These are phyloP conservation scores for Penicillium paxilli DNA, from an alignment of 495 filamentous ascomycete species.

Conservation along the genomic window DNA sequence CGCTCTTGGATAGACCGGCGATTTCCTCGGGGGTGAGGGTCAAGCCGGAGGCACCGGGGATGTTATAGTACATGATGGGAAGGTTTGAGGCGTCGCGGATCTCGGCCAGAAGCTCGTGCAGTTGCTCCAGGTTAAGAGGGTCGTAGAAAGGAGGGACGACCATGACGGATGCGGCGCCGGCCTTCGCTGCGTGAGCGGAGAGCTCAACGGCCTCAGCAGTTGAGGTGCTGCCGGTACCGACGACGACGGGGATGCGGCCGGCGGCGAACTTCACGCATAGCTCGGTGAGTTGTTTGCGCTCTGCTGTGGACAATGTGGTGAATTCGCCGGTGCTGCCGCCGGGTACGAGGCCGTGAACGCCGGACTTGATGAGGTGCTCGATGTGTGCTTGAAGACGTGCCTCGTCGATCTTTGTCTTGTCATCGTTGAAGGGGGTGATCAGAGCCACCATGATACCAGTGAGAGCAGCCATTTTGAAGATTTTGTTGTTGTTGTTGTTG, in stretches of 20 bases:
- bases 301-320: slow-evolving; percentile 28
- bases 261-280: slow-evolving; percentile 36
- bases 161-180: slow-evolving; percentile 35
- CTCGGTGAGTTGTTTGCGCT: slow-evolving; percentile 41
- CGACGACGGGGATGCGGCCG: slow-evolving; percentile 36
- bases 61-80: slow-evolving; percentile 40
- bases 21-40: slow-evolving; percentile 28
- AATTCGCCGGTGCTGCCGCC: slow-evolving; percentile 43
- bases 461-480: slow-evolving; percentile 20
- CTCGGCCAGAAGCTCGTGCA: slow-evolving; percentile 31
- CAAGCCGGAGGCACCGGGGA: slow-evolving; percentile 29
- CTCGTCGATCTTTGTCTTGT: slow-evolving; percentile 31
- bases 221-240: slow-evolving; percentile 30
- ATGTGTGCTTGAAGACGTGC: slow-evolving; percentile 35
- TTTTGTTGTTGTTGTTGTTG: background rate
- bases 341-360: slow-evolving; percentile 40
- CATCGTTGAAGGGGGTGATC: slow-evolving; percentile 40
- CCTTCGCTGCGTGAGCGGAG: slow-evolving; percentile 29
- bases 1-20: slow-evolving; percentile 27
- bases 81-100: slow-evolving; percentile 25
- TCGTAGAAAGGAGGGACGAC: slow-evolving; percentile 44
- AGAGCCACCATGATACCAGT: slow-evolving; percentile 37
- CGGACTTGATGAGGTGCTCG: slow-evolving; percentile 32
- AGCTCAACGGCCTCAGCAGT: slow-evolving; percentile 35
- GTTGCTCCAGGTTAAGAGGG: slow-evolving; percentile 27